Percentiles rank a stretch among this genome's conserved stretches.
Evolutionary conservation across 2,329 filamentous ascomycete species (phyloP).

Genomic region (Colletotrichum nymphaeae): DNA sequence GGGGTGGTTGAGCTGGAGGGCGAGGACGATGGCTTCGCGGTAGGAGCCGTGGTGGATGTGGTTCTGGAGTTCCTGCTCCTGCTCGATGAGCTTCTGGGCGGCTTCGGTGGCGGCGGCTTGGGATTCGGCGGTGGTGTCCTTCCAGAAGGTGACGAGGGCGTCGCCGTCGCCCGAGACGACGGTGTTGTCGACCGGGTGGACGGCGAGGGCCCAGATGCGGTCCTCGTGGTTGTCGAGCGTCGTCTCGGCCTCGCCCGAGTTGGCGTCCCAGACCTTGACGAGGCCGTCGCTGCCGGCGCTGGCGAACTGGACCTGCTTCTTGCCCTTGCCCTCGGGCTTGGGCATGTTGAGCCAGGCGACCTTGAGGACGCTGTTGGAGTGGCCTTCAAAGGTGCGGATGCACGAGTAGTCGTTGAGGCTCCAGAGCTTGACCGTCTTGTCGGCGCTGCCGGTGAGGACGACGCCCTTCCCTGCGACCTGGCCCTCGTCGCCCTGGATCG

Average conservation of each 20-base stretch:
- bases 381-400: conserved; percentile 92
- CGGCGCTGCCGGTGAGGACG: conserved; percentile 89
- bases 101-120: conserved; percentile 79
- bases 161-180: conserved; percentile 93
- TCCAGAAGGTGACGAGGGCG: conserved; percentile 95
- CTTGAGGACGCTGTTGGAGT: conserved; percentile 95
- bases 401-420: conserved; percentile 92
- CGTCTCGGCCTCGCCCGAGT: conserved; percentile 84
- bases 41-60: conserved; percentile 90
- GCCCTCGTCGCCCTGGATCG: conserved; percentile 77
- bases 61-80: conserved; percentile 94
- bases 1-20: conserved; percentile 93
- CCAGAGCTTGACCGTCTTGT: conserved; percentile 97
- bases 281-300: conserved; percentile 94
- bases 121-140: conserved; percentile 87
- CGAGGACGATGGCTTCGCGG: conserved; percentile 91
- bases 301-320: conserved; percentile 77
- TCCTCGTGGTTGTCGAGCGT: conserved; percentile 98
- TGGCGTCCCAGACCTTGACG: conserved; percentile 95
- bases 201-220: conserved; percentile 89
- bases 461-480: conserved; percentile 82
- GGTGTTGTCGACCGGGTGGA: conserved; percentile 75
- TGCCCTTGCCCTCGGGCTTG: conserved; percentile 59
- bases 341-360: conserved; percentile 83
- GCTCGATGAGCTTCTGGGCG: conserved; percentile 84